Conservation (phyloP, 208 protist genomes). For the Wallacemonas sp. region DNA sequence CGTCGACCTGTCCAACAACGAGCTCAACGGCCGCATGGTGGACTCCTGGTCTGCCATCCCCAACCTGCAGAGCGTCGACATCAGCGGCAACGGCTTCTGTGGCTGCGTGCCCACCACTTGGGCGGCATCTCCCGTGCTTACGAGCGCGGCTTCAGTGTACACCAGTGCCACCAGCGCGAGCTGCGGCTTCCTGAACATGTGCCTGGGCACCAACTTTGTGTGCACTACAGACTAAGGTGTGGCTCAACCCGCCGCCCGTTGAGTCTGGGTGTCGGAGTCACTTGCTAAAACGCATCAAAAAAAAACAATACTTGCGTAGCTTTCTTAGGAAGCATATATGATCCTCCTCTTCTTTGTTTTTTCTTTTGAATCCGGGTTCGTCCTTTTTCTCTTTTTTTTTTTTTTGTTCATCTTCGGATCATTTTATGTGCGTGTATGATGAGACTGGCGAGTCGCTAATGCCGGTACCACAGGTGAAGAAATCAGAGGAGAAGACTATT, state of each 20-base stretch:
- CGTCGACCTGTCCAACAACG: conserved; percentile 19
- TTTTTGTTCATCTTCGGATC: too few relatives aligned
- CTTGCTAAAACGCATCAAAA: too few relatives aligned
- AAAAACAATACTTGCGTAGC: too few relatives aligned
- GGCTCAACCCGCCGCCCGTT: conserved; percentile 8
- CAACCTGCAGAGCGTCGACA: conserved; percentile 19
- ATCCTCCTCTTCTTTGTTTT: too few relatives aligned
- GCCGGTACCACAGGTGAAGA: too few relatives aligned
- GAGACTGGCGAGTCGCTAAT: too few relatives aligned
- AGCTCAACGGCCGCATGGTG: conserved; percentile 17
- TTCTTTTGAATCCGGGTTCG: too few relatives aligned
- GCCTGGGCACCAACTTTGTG: conserved; percentile 10
- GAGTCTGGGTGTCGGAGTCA: too few relatives aligned
- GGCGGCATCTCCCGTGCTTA: conserved; percentile 9
- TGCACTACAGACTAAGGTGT: neutral
- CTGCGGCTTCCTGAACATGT: conserved; percentile 13
- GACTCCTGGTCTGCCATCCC: conserved; percentile 19
- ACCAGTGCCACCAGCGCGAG: neutral
- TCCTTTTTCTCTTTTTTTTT: too few relatives aligned
- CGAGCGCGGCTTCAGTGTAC: conserved; percentile 19
- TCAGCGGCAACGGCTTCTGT: conserved; percentile 19
- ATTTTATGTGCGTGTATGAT: too few relatives aligned
- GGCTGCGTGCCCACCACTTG: conserved; percentile 18
- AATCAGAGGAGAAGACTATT: too few relatives aligned
- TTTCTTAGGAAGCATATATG: too few relatives aligned